phyloP scores from a whole-genome alignment of 225 moss, liverwort and hornwort genomes.

The Lunularia cruciata region DNA sequence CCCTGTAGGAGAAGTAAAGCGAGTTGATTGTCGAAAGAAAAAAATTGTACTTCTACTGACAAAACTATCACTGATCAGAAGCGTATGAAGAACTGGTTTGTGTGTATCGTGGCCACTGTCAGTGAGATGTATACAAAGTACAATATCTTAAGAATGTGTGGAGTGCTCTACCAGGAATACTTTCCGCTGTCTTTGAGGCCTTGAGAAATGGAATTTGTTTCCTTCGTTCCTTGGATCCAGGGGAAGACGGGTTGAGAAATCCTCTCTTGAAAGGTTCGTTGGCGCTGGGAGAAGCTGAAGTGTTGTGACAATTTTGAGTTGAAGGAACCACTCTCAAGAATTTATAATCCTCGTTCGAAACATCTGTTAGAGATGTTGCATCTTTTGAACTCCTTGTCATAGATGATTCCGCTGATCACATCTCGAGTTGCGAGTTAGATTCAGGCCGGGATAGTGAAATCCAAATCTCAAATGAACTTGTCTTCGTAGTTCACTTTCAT shows the following conservation, averaged over 20 bases:
- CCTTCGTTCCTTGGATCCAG: not conserved
- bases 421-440: not conserved
- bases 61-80: too few relatives aligned
- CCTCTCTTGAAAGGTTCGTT: slow-evolving; percentile 58
- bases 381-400: not conserved
- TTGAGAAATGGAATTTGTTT: slow-evolving; percentile 58
- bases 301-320: not conserved
- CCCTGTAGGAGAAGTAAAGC: slow-evolving; percentile 8
- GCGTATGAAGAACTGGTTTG: too few relatives aligned
- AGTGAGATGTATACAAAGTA: too few relatives aligned
- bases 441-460: not conserved
- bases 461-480: too few relatives aligned
- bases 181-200: slow-evolving; percentile 17
- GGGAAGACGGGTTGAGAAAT: slow-evolving; percentile 43
- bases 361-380: slow-evolving; percentile 1
- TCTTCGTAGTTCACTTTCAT: not conserved
- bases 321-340: slow-evolving; percentile 44
- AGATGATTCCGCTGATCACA: not conserved
- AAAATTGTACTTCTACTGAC: not conserved
- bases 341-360: slow-evolving; percentile 42
- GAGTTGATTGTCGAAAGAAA: too few relatives aligned
- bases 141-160: too few relatives aligned
- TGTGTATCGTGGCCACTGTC: too few relatives aligned
- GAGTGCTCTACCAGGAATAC: slow-evolving; percentile 28
- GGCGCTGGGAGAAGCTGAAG: slow-evolving; percentile 8